These are phyloP conservation scores for Triglochin maritima DNA, from an alignment of 106 monocot genomes.

Conservation along the genomic window DNA sequence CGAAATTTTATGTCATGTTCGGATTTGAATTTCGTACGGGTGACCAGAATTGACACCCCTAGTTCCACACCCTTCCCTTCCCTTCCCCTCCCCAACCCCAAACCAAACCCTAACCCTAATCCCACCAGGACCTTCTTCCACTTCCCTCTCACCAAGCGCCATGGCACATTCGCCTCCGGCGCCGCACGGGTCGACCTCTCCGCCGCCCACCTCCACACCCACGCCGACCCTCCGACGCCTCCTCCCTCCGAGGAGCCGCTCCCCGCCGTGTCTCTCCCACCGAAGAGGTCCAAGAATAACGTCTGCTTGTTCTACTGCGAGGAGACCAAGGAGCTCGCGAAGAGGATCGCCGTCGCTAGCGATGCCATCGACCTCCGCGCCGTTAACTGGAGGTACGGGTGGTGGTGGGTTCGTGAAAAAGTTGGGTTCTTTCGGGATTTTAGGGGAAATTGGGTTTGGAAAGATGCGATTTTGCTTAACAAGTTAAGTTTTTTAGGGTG, in stretches of 20 bases:
- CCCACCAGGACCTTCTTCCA: too few relatives aligned
- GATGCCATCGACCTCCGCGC: slow-evolving; percentile 77
- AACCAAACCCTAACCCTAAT: too few relatives aligned
- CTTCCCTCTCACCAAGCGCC: too few relatives aligned
- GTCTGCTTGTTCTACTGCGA: slow-evolving; percentile 84
- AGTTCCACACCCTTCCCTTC: background rate
- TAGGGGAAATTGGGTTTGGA: background rate
- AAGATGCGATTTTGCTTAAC: background rate
- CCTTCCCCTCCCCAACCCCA: background rate
- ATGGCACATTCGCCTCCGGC: background rate
- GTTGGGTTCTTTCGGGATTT: background rate
- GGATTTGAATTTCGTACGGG: too few relatives aligned
- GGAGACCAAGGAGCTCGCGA: slow-evolving; percentile 75
- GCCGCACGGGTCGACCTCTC: background rate
- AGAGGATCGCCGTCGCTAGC: slow-evolving; percentile 57
- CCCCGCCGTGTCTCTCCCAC: slow-evolving; percentile 10
- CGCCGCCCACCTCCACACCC: background rate
- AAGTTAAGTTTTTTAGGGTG: too few relatives aligned
- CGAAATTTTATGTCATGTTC: too few relatives aligned
- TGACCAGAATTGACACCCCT: too few relatives aligned
- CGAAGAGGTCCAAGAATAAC: slow-evolving; percentile 43
- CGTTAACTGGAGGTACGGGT: slow-evolving; percentile 65
- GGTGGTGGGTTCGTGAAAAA: background rate
- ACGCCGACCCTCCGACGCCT: background rate
- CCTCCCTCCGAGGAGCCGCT: background rate